Base-by-base conservation (phyloP, 805 yeast species). In the Starmerella potacharoeniae region DNA sequence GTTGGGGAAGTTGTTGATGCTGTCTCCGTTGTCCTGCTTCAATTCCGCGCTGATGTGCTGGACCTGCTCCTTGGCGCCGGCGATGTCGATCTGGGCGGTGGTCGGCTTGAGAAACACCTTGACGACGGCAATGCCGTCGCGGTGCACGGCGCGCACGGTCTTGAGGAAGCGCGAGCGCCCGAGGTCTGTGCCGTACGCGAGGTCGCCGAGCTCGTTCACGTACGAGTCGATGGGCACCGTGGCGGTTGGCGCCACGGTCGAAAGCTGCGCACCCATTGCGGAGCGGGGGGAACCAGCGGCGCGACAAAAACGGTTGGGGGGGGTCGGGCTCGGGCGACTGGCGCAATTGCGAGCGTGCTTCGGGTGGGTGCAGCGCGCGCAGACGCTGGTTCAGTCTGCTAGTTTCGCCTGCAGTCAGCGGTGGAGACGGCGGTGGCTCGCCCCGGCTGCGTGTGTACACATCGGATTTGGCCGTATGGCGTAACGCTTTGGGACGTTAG, bases 151-250 rank as follows among this genome's bases (percentile, higher is more conserved):
- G 64, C 83, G 81, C 60, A 90, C 81, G 2, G 96, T 84, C 68
- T 89, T 90, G 55, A 91, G 75, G 68, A 90, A 90, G 52, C 96
- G 76, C 9, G 95, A 82, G 44, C 62, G 54, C 55, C 89, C 88
- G 47, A 89, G 70, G 44, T 85, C 83, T 53, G 82, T 80, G 1
- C 83, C 75, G 66, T 87, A 91, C 62, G 86, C 91, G 41, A 85
- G 75, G 57, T 82, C 81, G 29, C 81, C 81, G 10, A 91, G 73
- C 44, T 86, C 87, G 64, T 89, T 89, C 33, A 91, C 79, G 62
- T 90, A 91, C 0, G 97, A 90, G 28, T 91, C 88, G 2, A 89
- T 76, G 6, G 95, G 96, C 63, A 91, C 86, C 1, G 96, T 86
- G 3, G 95, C 89, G 3, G 95, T 82, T 11, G 96, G 96, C 9